phyloP scores from a whole-genome alignment of 1,284 basidiomycete species.

The Exobasidium rhododendri region DNA sequence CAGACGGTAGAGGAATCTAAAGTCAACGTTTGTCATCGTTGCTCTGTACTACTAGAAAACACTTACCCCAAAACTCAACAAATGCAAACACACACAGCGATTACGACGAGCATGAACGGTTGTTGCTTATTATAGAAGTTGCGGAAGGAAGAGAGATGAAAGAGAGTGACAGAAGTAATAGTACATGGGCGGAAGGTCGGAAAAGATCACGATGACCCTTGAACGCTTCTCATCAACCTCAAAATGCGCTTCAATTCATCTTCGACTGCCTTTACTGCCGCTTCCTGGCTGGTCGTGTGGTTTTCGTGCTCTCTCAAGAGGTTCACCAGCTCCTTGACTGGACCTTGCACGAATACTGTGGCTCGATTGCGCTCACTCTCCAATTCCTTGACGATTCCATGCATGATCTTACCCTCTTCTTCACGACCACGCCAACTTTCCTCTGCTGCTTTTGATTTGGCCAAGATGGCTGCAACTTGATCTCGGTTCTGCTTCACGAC shows the following conservation, averaged over 20 bases:
- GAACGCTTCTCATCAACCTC: conserved; percentile 12
- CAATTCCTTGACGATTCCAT: conserved; percentile 17
- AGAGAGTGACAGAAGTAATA: too few relatives aligned
- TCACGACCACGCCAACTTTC: conserved; percentile 14
- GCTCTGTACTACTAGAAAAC: too few relatives aligned
- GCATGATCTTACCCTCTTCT: conserved; percentile 10
- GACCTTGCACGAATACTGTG: background rate
- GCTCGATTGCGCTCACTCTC: conserved; percentile 11
- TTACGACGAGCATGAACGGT: too few relatives aligned
- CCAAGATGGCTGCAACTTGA: conserved; percentile 19
- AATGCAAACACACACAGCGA: too few relatives aligned
- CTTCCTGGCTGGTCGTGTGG: conserved; percentile 15
- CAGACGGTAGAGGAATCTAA: background rate
- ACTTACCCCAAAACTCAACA: too few relatives aligned
- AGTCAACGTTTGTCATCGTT: background rate
- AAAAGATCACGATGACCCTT: background rate
- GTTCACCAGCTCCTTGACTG: conserved; percentile 13
- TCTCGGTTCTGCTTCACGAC: conserved; percentile 16
- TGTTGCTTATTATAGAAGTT: too few relatives aligned
- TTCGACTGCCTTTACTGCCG: conserved; percentile 9
- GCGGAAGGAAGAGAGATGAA: too few relatives aligned
- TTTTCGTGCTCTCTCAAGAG: conserved; percentile 15
- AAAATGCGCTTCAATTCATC: conserved; percentile 12
- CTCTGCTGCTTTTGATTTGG: conserved; percentile 19
- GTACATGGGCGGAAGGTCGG: background rate